Base-by-base conservation (phyloP, 768 basidiomycete species). In the Trametes coccinea region DNA sequence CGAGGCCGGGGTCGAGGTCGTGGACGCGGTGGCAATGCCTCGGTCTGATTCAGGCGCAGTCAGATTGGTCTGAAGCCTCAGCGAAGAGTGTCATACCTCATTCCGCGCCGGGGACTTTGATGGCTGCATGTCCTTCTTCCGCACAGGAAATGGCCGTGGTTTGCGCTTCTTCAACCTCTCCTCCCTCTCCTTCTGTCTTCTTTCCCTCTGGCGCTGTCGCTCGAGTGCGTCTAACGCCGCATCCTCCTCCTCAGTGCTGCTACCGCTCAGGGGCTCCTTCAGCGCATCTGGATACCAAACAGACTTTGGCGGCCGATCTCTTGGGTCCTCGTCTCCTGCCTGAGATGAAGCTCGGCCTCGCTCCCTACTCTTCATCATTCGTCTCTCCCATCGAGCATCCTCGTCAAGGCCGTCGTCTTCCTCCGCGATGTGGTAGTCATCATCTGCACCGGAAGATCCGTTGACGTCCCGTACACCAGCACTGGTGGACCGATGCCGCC, bases 101-200 rank as follows among this genome's bases (percentile, higher is more conserved):
- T 44, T 14, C 8, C 5, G 37, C 10, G 37, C 7, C 17, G 33
- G 43, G 2, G 39, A 39, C 5, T 17, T 39, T 2, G 59, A 17
- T 6, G 51, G 46, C 37, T 30, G 44, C 17, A 63, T 5, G 14
- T 63, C 56, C 34, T 62, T 53, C 46, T 37, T 58, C 30, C 27
- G 59, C 53, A 67, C 37, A 22, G 66, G 66, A 31, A 67, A 67
- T 5, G 55, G 60, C 33, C 37, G 43, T 5, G 51, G 47, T 16
- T 55, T 49, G 31, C 22, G 56, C 6, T 30, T 49, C 55, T 53
- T 58, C 30, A 17, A 13, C 31, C 53, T 39, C 41, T 53, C 50
- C 47, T 47, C 41, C 46, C 49, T 59, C 59, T 57, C 50, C 39
- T 59, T 44, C 31, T 37, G 29, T 10, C 43, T 41, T 17, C 49